Conservation (phyloP, 2,329 filamentous ascomycete species). For the Xylariaceae sp. region DNA sequence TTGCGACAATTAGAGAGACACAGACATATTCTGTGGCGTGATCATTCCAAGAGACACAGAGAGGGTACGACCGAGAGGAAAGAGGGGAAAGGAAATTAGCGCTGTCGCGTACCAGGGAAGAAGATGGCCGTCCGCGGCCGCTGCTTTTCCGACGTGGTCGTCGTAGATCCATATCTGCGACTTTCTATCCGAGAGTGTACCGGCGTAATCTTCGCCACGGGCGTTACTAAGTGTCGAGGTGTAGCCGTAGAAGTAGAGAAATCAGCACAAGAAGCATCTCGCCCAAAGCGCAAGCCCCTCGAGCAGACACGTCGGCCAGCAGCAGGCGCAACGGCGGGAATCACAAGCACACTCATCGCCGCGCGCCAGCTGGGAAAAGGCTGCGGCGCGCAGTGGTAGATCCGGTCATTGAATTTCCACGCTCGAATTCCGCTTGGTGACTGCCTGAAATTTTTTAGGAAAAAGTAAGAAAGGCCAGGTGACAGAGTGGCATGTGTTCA, state of each 20-base stretch:
- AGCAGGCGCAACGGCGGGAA: slow-evolving; percentile 22
- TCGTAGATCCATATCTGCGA: slow-evolving; percentile 31
- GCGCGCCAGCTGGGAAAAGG: slow-evolving; percentile 26
- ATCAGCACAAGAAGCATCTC: slow-evolving; percentile 5
- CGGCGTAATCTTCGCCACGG: slow-evolving; percentile 18
- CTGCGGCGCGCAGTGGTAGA: slow-evolving; percentile 19
- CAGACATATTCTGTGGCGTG: too few species aligned
- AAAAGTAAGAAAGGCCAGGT: too few species aligned
- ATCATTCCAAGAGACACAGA: too few species aligned
- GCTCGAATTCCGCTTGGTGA: too few species aligned
- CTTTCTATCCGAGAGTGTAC: slow-evolving; percentile 4
- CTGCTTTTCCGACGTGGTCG: too few species aligned
- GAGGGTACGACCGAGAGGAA: slow-evolving; percentile 2
- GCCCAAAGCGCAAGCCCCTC: slow-evolving; percentile 12
- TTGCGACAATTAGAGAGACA: too few species aligned
- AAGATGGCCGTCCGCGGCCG: slow-evolving; percentile 55
- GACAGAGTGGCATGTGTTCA: too few species aligned
- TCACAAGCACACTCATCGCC: slow-evolving; percentile 28
- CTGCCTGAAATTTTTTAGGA: too few species aligned
- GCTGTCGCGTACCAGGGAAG: slow-evolving; percentile 50
- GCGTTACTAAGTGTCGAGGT: too few species aligned
- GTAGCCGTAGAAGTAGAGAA: too few species aligned
- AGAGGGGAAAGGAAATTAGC: slow-evolving; percentile 4
- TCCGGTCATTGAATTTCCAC: slow-evolving; percentile 24
- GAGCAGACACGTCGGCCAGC: slow-evolving; percentile 17